These are phyloP conservation scores for Thielaviopsis populi DNA, from an alignment of 2,329 filamentous ascomycete species.

Conservation along the genomic window DNA sequence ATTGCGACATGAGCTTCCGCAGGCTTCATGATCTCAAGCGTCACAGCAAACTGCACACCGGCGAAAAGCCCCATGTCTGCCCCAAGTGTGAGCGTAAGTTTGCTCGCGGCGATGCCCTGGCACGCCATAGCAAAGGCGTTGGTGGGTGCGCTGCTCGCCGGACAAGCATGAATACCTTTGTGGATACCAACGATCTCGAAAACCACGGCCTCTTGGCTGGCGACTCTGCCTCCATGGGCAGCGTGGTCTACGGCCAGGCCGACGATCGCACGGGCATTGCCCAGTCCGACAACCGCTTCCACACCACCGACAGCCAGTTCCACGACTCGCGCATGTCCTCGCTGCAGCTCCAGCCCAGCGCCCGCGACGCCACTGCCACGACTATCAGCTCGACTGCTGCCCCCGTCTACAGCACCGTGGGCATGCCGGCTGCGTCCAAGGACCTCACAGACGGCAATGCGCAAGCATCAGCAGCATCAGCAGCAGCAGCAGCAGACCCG, in stretches of 20 bases:
- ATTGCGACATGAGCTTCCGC: conserved; percentile 85
- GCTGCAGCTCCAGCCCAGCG: conserved; percentile 14
- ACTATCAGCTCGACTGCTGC: conserved; percentile 28
- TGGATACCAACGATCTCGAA: conserved; percentile 58
- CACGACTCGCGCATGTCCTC: conserved; percentile 10
- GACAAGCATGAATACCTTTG: conserved; percentile 71
- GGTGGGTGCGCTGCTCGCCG: conserved; percentile 88
- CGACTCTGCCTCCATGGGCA: conserved; percentile 40
- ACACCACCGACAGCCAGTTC: conserved; percentile 7
- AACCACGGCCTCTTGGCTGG: conserved; percentile 34
- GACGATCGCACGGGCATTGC: conserved; percentile 34
- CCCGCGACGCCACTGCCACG: conserved; percentile 22
- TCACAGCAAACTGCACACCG: conserved; percentile 91
- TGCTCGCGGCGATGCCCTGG: conserved; percentile 84
- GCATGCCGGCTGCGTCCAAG: conserved; percentile 77
- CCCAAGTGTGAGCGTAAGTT: conserved; percentile 91
- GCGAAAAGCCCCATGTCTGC: conserved; percentile 88
- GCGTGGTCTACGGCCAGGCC: conserved; percentile 26
- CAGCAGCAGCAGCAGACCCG: conserved; percentile 23
- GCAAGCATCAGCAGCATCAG: too few species aligned
- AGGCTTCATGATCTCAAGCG: conserved; percentile 89
- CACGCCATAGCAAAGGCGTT: conserved; percentile 86
- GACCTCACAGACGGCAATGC: conserved; percentile 51
- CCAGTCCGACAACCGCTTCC: conserved; percentile 5
- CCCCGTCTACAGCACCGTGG: conserved; percentile 54